phyloP scores from a whole-genome alignment of 352 stramenopile species.

The Globisporangium viniferum region DNA sequence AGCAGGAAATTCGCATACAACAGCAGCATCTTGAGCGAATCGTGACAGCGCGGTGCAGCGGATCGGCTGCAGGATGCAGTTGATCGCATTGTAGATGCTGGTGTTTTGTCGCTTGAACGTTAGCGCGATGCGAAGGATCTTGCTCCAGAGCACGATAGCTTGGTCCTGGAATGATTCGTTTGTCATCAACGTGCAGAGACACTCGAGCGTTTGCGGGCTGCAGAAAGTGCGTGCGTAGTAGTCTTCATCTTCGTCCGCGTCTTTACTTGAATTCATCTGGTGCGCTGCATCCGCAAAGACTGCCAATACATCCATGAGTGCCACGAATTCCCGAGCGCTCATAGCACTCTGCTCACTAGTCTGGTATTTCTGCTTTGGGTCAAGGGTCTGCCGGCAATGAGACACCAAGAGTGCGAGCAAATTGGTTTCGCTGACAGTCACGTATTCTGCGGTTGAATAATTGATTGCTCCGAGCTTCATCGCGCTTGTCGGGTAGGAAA shows the following conservation, averaged over 20 bases:
- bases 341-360: constrained; percentile 14
- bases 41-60: constrained; percentile 42
- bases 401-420: constrained; percentile 43
- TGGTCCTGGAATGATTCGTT: constrained; percentile 29
- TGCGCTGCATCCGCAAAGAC: constrained; percentile 18
- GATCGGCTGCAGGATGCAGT: constrained; percentile 50
- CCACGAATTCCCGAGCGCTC: constrained; percentile 28
- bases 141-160: constrained; percentile 37
- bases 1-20: constrained; percentile 17
- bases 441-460: constrained; percentile 16
- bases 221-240: constrained; percentile 32
- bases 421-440: constrained; percentile 28
- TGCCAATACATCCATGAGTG: constrained; percentile 46
- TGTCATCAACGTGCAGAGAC: constrained; percentile 36
- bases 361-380: constrained; percentile 2
- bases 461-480: constrained; percentile 26
- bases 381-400: constrained; percentile 43
- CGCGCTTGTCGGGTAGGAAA: constrained; percentile 48
- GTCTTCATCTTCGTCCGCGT: constrained; percentile 20
- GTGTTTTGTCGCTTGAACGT: constrained; percentile 33
- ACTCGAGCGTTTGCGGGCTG: constrained; percentile 39
- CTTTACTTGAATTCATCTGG: background rate
- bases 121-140: constrained; percentile 32
- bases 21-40: constrained; percentile 29
- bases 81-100: constrained; percentile 41